A percentile compares a stretch with the other conserved stretches of the same genome.
Conservation (phyloP, 1,284 basidiomycete species). For the Heterobasidion irregulare region DNA sequence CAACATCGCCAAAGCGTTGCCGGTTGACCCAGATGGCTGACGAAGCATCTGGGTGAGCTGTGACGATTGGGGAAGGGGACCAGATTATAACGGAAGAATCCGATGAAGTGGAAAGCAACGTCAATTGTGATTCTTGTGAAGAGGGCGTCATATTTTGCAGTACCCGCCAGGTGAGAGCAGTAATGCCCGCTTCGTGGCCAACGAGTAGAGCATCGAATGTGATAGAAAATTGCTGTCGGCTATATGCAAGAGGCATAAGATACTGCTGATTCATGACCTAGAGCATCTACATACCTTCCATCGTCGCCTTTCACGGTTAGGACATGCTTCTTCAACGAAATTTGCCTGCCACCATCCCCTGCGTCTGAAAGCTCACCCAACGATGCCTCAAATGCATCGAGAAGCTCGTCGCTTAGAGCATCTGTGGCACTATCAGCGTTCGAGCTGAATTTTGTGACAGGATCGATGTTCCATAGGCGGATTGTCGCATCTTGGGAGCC, state of each 20-base stretch:
- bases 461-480: constrained; percentile 78
- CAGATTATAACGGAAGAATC: constrained; percentile 92
- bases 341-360: constrained; percentile 65
- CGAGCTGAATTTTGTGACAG: constrained; percentile 20
- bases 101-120: constrained; percentile 80
- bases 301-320: constrained; percentile 50
- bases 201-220: constrained; percentile 88
- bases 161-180: constrained; percentile 76
- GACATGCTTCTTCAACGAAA: constrained; percentile 79
- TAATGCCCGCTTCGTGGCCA: constrained; percentile 90
- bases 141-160: constrained; percentile 9
- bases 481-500: constrained; percentile 92
- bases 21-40: constrained; percentile 82
- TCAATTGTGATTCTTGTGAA: constrained; percentile 24
- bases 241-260: constrained; percentile 16
- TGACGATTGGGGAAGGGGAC: constrained; percentile 59
- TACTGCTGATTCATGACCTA: background rate
- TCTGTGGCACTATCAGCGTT: constrained; percentile 15
- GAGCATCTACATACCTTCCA: constrained; percentile 33
- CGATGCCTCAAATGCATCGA: constrained; percentile 84
- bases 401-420: constrained; percentile 54
- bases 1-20: constrained; percentile 88
- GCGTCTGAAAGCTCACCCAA: constrained; percentile 59
- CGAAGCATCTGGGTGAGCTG: constrained; percentile 26
- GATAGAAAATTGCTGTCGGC: constrained; percentile 59